Base-by-base conservation (phyloP, 2,329 filamentous ascomycete genomes). In the Colletotrichum tamarilloi region DNA sequence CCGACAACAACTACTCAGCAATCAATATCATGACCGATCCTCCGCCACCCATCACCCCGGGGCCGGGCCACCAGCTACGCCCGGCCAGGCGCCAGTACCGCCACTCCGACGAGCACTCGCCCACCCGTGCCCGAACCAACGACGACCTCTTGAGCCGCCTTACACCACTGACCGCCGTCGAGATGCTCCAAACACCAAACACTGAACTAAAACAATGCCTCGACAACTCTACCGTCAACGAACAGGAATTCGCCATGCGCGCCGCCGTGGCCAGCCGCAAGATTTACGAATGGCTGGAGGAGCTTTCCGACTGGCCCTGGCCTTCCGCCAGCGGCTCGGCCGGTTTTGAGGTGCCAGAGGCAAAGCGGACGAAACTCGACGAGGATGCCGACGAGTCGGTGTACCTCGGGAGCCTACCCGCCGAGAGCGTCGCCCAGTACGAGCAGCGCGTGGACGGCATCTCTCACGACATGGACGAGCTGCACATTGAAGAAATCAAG, bases 401-500 rank as follows among this genome's bases (percentile, higher is more conserved):
- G 4, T 94, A 92, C 81, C 89, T 92, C 81, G 95, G 95, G 5
- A 93, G 93, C 78, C 83, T 98, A 46, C 89, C 90, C 0, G 88
- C 88, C 2, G 82, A 86, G 19, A 87, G 93, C 49, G 90, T 97
- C 1, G 82, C 88, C 59, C 84, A 85, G 62, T 95, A 97, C 81
- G 93, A 97, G 78, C 84, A 82, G 69, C 90, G 95, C 52, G 86
- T 97, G 14, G 92, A 94, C 66, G 90, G 93, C 75, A 97, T 98
- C 72, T 87, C 86, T 16, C 85, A 87, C 57, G 91, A 92, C 69
- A 85, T 97, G 84, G 90, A 93, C 68, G 87, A 89, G 52, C 85
- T 97, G 64, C 90, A 94, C 67, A 86, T 97, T 52, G 94, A 98
- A 78, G 95, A 97, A 75, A 92, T 99, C 80, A 98, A 99, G 84